These are phyloP conservation scores for Priceomyces castillae DNA, from an alignment of 805 yeast species.

Conservation along the genomic window DNA sequence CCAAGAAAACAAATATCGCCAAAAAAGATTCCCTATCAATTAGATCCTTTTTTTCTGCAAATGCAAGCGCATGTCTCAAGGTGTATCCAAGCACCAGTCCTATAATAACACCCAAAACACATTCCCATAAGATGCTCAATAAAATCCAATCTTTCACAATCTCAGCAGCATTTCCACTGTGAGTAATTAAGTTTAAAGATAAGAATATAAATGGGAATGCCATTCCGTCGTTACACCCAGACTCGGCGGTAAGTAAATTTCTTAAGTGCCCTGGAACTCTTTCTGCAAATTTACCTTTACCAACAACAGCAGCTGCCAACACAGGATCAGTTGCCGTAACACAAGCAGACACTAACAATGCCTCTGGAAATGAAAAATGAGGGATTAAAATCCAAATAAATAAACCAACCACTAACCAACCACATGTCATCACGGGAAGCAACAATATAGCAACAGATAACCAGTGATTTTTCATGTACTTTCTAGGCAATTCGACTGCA, in stretches of 20 bases:
- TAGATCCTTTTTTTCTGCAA: constrained; percentile 64
- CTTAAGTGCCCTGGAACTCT: constrained; percentile 92
- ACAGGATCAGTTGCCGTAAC: constrained; percentile 96
- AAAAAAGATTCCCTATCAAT: constrained; percentile 88
- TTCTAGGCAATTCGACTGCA: constrained; percentile 88
- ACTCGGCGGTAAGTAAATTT: constrained; percentile 78
- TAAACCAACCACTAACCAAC: constrained; percentile 81
- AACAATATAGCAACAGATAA: constrained; percentile 67
- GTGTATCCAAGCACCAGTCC: constrained; percentile 72
- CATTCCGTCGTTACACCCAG: constrained; percentile 94
- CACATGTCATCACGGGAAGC: constrained; percentile 85
- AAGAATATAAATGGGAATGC: constrained; percentile 86
- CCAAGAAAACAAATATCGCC: constrained; percentile 77
- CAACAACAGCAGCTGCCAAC: constrained; percentile 91
- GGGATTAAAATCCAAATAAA: constrained; percentile 80
- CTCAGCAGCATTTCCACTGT: constrained; percentile 60
- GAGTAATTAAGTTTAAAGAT: constrained; percentile 64
- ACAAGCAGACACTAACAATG: constrained; percentile 77
- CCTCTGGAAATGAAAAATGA: constrained; percentile 64
- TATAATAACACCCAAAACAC: constrained; percentile 71
- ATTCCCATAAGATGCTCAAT: constrained; percentile 75
- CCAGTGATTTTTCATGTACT: constrained; percentile 86
- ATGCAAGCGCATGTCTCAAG: constrained; percentile 68
- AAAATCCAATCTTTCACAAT: constrained; percentile 80
- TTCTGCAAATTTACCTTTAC: constrained; percentile 87